Evolutionary conservation across 345 rosid species (phyloP), one percentile per base, ranked within the genome.

Genomic region (Camelina laxa): DNA sequence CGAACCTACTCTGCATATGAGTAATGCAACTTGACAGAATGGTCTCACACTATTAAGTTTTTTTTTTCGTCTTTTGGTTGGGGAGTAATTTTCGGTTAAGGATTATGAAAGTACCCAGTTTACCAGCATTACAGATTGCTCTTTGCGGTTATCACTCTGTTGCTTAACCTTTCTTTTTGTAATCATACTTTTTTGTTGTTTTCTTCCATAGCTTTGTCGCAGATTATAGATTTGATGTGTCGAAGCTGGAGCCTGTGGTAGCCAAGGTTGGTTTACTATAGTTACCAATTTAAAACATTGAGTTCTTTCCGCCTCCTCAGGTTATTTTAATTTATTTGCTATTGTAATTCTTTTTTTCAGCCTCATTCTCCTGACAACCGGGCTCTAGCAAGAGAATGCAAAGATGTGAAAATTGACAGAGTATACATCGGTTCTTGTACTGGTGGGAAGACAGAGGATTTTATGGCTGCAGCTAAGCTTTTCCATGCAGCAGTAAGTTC

Each of bases 351-450:
- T 49, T 16, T 56, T 67, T 51, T 82, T 79, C 87, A 95, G 99
- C 99, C 98, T 75, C 96, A 92, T 85, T 95, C 99, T 67, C 99
- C 99, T 75, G 99, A 95, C 74, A 95, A 89, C 39, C 94, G 96
- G 7, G 97, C 97, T 76, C 80, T 90, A 79, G 99, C 98, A 75
- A 92, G 98, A 82, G 98, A 95, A 83, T 95, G 97, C 87, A 89
- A 92, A 84, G 97, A 95, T 82, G 97, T 95, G 80, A 95, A 95
- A 83, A 89, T 95, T 58, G 99, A 92, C 85, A 83, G 99, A 78
- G 99, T 95, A 54, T 95, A 92, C 72, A 95, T 95, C 17, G 99
- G 99, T 75, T 95, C 98, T 66, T 95, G 99, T 82, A 95, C 98
- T n/a, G 98, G 99, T 62, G 99, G 99, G 21, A 95, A 92, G 81